Evolutionary conservation across 129 eudicot genomes (phyloP).

Genomic region (Flaveria linearis): DNA sequence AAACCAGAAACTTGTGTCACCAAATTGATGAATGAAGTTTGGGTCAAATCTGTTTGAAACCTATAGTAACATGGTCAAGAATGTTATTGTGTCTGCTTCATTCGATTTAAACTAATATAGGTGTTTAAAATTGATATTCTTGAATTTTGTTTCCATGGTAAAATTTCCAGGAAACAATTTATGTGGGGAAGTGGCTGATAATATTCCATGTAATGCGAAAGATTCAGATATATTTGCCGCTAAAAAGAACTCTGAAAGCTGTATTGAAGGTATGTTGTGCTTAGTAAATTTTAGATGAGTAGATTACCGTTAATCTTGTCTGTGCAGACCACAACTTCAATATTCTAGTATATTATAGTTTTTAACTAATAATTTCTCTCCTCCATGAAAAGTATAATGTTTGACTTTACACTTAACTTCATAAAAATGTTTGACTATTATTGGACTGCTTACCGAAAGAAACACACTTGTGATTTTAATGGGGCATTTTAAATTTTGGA

Average conservation of each 20-base stretch:
- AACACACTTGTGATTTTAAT: neutral
- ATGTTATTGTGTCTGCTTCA: neutral
- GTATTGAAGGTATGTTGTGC: constrained; percentile 47
- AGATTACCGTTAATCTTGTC: neutral
- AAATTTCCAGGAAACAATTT: constrained; percentile 29
- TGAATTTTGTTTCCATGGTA: constrained; percentile 20
- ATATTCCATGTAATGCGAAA: constrained; percentile 12
- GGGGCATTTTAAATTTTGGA: neutral
- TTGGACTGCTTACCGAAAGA: constrained; percentile 17
- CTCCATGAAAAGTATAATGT: constrained; percentile 4
- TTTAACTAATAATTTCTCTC: neutral
- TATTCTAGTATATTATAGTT: neutral
- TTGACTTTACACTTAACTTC: neutral
- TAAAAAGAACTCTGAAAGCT: constrained; percentile 42
- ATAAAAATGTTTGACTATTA: neutral
- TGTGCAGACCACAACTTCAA: neutral
- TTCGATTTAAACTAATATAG: neutral
- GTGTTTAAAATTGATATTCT: constrained; percentile 22
- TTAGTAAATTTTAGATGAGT: constrained; percentile 17
- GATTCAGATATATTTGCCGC: constrained; percentile 31
- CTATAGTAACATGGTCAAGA: neutral
- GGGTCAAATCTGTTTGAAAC: neutral
- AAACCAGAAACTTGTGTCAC: constrained; percentile 4
- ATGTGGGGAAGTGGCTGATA: constrained; percentile 30
- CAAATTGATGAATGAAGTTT: neutral